These are phyloP conservation scores for Saccharomyces hybrid DNA, from an alignment of 1,139 yeast genomes.

Conservation along the genomic window DNA sequence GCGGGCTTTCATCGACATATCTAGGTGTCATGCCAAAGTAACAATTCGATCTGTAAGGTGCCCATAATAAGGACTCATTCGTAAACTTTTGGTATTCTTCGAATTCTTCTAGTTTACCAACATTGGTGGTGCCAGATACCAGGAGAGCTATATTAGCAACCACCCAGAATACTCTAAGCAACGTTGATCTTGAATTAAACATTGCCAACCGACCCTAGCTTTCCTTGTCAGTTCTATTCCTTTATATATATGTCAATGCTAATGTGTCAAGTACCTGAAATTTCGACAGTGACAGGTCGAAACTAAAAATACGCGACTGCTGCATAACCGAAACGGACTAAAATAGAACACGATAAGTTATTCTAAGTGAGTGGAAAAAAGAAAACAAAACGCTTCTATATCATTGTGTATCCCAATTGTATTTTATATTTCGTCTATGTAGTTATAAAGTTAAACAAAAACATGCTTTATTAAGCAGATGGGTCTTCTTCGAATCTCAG, in stretches of 20 bases:
- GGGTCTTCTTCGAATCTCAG: conserved; percentile 63
- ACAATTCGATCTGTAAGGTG: conserved; percentile 82
- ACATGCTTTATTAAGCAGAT: conserved; percentile 10
- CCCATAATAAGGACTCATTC: conserved; percentile 63
- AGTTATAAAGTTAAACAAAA: not conserved
- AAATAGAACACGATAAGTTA: not conserved
- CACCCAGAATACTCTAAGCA: not conserved
- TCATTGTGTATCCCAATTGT: not conserved
- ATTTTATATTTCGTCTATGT: not conserved
- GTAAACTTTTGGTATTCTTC: conserved; percentile 22
- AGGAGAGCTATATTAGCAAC: not conserved
- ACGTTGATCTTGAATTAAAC: not conserved
- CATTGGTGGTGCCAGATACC: not conserved
- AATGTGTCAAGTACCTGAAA: not conserved
- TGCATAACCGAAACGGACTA: not conserved
- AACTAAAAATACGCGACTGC: not conserved
- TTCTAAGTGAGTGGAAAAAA: not conserved
- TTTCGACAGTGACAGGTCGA: too few species aligned
- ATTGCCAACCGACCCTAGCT: not conserved
- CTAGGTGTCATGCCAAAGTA: conserved; percentile 84
- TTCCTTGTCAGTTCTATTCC: not conserved
- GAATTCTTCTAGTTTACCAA: conserved; percentile 11
- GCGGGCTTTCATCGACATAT: conserved; percentile 51
- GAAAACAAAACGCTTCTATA: not conserved
- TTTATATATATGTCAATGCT: not conserved